These are phyloP conservation scores for Penicillium hesseltinei DNA, from an alignment of 2,329 filamentous ascomycete species.

Conservation along the genomic window DNA sequence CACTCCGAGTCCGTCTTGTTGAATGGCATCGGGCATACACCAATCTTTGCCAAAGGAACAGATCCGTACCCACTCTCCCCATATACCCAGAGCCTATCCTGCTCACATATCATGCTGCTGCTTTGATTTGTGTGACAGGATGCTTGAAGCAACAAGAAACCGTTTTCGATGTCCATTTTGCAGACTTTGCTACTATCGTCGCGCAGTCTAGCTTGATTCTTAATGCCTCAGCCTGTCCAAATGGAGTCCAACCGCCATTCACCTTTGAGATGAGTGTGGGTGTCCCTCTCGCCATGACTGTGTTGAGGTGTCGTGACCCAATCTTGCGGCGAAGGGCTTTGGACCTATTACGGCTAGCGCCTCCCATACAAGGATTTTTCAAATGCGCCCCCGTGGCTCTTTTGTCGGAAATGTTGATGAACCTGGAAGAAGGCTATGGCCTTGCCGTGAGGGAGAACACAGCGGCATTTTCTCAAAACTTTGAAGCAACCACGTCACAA, in stretches of 20 bases:
- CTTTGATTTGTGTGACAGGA: slow-evolving; percentile 14
- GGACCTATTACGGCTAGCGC: slow-evolving; percentile 18
- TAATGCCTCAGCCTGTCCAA: not conserved
- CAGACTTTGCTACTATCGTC: slow-evolving; percentile 14
- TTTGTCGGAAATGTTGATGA: slow-evolving; percentile 20
- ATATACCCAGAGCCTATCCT: slow-evolving; percentile 10
- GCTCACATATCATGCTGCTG: slow-evolving; percentile 8
- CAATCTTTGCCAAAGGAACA: not conserved
- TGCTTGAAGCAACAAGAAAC: slow-evolving; percentile 17
- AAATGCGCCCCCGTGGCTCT: slow-evolving; percentile 20
- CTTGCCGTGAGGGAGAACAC: not conserved
- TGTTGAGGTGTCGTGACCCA: slow-evolving; percentile 26
- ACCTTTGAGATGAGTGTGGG: slow-evolving; percentile 26
- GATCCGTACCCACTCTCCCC: not conserved
- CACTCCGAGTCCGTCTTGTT: slow-evolving; percentile 1
- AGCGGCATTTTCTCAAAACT: too few relatives aligned
- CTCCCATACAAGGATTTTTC: slow-evolving; percentile 26
- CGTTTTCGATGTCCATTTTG: slow-evolving; percentile 16
- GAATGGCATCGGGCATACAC: slow-evolving; percentile 14
- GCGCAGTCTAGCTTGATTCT: slow-evolving; percentile 12
- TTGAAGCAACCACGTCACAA: too few relatives aligned
- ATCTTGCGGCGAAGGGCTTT: slow-evolving; percentile 23
- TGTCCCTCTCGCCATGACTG: slow-evolving; percentile 22
- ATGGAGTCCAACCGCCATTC: slow-evolving; percentile 20
- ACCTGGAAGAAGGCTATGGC: slow-evolving; percentile 19